Base-by-base conservation (phyloP, 768 basidiomycete species). In the Tricholoma flavovirens region DNA sequence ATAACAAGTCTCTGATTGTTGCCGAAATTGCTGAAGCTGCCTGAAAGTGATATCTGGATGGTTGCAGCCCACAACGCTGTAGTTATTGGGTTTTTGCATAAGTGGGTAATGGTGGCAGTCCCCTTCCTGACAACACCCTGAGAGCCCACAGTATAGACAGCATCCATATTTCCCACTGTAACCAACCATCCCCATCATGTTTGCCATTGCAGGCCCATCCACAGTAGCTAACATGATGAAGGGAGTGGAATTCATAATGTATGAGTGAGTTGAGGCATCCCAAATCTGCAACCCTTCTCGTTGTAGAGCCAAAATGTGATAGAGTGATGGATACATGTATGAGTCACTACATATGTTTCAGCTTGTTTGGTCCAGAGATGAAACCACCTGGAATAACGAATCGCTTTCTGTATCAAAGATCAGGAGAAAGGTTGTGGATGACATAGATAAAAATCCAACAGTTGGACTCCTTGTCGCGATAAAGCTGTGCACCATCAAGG, bases 401-500 rank as follows among this genome's bases (percentile, higher is more conserved):
- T 2, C 30, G 26, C 19, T 61, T 61, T 32, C 53, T 61, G 46
- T 59, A 58, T 2, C 48, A 19, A 1, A 56, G 14, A 21, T 60
- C 56, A 2, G 64, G 65, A 12, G 52, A 26, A 33, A 63, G 63
- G 49, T 72, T 59, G 10, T 65, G 51, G 14, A 73, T 52, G 9
- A 70, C 53, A 63, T 67, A 73, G 15, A 71, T 65, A 32, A 55
- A 59, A 0, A 72, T 69, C 68, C 69, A 69, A 29, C 62, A 64
- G 43, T 73, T 66, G 1, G 70, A 72, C 17, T 53, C 49, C 59
- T 71, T 73, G 46, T 61, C 62, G 2, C 52, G 3, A 26, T 50
- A 51, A 67, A 72, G 0, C 51, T 73, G 71, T 0, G 66, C 64
- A 4, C 71, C 66, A 53, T 72, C 70, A 3, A 66, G 49, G 5